phyloP scores from a whole-genome alignment of 768 basidiomycete genomes.

The Rhodotorula babjevae region DNA sequence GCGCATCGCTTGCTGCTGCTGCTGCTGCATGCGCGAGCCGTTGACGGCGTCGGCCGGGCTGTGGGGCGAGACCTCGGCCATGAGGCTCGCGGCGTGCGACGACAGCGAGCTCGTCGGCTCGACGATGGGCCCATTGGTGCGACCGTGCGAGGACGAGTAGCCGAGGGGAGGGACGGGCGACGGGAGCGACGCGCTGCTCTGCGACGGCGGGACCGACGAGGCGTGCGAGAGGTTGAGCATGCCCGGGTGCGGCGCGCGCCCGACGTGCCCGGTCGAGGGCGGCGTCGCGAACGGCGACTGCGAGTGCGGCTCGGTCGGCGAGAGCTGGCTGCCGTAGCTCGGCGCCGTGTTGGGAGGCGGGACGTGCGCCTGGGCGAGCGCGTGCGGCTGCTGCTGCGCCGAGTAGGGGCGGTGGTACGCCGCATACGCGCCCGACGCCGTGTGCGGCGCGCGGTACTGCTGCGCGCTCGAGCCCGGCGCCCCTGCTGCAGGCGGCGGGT shows the following conservation, averaged over 20 bases:
- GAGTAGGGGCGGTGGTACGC: not conserved
- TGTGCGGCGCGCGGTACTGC: slow-evolving; percentile 1
- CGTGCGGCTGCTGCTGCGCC: not conserved
- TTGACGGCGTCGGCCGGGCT: not conserved
- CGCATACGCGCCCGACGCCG: not conserved
- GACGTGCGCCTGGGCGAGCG: not conserved
- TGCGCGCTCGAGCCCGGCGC: not conserved
- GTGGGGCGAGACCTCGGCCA: slow-evolving; percentile 2
- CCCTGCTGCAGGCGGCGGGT: slow-evolving; percentile 12
- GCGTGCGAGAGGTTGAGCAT: not conserved
- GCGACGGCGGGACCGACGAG: not conserved
- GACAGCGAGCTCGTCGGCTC: slow-evolving; percentile 1
- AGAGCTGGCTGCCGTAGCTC: not conserved
- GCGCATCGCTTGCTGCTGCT: not conserved
- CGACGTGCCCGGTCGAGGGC: not conserved
- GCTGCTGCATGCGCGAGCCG: not conserved
- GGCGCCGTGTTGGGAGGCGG: not conserved
- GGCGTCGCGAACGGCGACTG: slow-evolving; percentile 12
- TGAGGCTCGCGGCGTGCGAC: not conserved
- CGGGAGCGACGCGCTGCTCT: not conserved
- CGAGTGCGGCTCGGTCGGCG: not conserved
- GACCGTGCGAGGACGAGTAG: not conserved
- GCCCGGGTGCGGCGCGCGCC: not conserved
- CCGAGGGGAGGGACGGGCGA: not conserved
- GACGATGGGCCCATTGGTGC: not conserved